Evolutionary conservation across 2,329 filamentous ascomycete genomes (phyloP).

Genomic region (Ophiosphaerella korrae): DNA sequence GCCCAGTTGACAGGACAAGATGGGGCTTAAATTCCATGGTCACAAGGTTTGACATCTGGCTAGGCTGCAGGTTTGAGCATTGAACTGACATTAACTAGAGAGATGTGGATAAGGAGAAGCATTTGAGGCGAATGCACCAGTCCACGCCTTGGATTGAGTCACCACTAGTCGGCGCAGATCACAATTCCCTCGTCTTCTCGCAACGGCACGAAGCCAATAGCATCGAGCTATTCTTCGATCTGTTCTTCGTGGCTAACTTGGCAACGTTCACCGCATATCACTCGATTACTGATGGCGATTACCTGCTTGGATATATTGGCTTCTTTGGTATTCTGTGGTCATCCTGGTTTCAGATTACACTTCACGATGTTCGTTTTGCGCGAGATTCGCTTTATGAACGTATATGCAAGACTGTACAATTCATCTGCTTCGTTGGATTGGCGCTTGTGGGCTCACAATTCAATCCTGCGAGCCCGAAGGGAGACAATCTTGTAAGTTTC

Average conservation of each 20-base stretch:
- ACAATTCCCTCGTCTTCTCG: constrained; percentile 43
- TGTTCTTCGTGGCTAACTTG: constrained; percentile 44
- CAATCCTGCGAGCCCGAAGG: constrained; percentile 32
- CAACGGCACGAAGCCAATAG: constrained; percentile 48
- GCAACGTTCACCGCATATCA: constrained; percentile 49
- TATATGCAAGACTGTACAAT: constrained; percentile 44
- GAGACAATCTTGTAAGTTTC: constrained; percentile 34
- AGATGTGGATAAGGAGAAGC: constrained; percentile 44
- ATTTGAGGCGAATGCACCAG: constrained; percentile 42
- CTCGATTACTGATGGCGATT: constrained; percentile 41
- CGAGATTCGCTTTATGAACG: constrained; percentile 47
- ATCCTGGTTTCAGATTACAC: constrained; percentile 47
- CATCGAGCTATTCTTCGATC: constrained; percentile 45
- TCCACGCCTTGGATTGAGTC: constrained; percentile 42
- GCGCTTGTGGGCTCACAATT: constrained; percentile 45
- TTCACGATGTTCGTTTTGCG: constrained; percentile 49
- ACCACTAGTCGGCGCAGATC: constrained; percentile 43
- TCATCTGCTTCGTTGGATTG: constrained; percentile 45
- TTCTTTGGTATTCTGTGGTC: constrained; percentile 48
- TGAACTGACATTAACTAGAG: constrained; percentile 16
- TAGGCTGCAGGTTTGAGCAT: neutral
- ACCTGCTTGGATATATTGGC: constrained; percentile 44
- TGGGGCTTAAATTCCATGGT: constrained; percentile 42
- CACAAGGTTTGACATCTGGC: constrained; percentile 21
- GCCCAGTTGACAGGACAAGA: constrained; percentile 8